Conservation (phyloP, 2,329 filamentous ascomycete genomes). For the Fusarium albosuccineum region DNA sequence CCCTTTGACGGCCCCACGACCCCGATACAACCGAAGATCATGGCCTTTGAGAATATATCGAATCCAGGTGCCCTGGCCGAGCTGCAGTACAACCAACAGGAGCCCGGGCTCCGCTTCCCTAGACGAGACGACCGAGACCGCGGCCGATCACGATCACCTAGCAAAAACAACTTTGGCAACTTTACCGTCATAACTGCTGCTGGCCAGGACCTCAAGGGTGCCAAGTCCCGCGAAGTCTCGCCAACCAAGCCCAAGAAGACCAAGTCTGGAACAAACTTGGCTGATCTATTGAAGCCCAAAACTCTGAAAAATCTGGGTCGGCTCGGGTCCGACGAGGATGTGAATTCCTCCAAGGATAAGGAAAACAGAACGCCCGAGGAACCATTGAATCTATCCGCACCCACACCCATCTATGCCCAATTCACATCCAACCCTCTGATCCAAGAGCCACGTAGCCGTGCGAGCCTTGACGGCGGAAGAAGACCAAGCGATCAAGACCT, state of each 20-base stretch:
- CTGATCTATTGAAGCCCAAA: slow-evolving; percentile 79
- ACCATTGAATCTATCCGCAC: slow-evolving; percentile 39
- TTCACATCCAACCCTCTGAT: slow-evolving; percentile 61
- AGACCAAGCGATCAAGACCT: slow-evolving; percentile 35
- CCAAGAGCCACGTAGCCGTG: slow-evolving; percentile 37
- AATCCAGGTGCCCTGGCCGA: slow-evolving; percentile 66
- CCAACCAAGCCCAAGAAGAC: slow-evolving; percentile 78
- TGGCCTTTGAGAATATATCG: slow-evolving; percentile 52
- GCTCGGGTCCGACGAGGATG: slow-evolving; percentile 64
- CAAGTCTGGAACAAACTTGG: slow-evolving; percentile 88
- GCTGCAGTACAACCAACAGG: slow-evolving; percentile 68
- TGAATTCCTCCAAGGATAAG: slow-evolving; percentile 74
- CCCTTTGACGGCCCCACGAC: slow-evolving; percentile 42
- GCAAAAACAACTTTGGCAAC: slow-evolving; percentile 57
- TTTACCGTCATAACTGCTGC: slow-evolving; percentile 60
- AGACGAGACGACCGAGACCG: slow-evolving; percentile 54
- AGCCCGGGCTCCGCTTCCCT: slow-evolving; percentile 55
- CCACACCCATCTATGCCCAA: slow-evolving; percentile 85
- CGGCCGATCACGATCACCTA: slow-evolving; percentile 57
- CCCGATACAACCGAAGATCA: slow-evolving; percentile 46
- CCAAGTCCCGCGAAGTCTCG: slow-evolving; percentile 61
- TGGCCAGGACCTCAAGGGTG: slow-evolving; percentile 55
- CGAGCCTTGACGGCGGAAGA: slow-evolving; percentile 44
- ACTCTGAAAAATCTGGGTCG: slow-evolving; percentile 76
- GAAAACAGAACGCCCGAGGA: slow-evolving; percentile 79